A percentile compares a stretch with the other conserved stretches of the same genome.
These are phyloP conservation scores for Taphrina deformans DNA, from an alignment of 1,139 yeast species.

Conservation along the genomic window DNA sequence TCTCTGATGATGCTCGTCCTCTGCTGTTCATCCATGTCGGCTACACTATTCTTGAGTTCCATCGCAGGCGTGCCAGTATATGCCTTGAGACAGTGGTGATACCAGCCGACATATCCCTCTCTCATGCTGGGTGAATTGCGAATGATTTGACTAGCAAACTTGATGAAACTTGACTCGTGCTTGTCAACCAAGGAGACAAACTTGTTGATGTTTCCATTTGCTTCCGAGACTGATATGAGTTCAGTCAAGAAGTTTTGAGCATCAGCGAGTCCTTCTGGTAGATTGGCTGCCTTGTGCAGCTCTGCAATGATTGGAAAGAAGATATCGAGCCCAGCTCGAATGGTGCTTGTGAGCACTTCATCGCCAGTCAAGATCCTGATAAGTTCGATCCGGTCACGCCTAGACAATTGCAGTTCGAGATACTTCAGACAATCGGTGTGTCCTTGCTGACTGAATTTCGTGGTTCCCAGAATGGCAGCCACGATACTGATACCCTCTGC, in stretches of 20 bases:
- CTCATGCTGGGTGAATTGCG: slow-evolving; percentile 28
- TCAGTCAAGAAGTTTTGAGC: slow-evolving; percentile 32
- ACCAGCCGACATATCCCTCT: slow-evolving; percentile 32
- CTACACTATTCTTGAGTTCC: neutral
- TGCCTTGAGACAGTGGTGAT: slow-evolving; percentile 33
- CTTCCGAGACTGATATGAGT: slow-evolving; percentile 18
- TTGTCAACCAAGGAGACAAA: slow-evolving; percentile 21
- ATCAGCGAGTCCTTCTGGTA: slow-evolving; percentile 33
- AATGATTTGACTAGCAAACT: slow-evolving; percentile 26
- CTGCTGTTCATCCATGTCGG: slow-evolving; percentile 10
- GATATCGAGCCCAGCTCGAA: slow-evolving; percentile 26
- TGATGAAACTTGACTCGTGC: slow-evolving; percentile 23
- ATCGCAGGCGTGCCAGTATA: slow-evolving; percentile 25
- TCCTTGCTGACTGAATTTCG: neutral
- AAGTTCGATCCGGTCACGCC: slow-evolving; percentile 34
- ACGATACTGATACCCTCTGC: slow-evolving; percentile 20
- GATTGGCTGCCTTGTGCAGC: slow-evolving; percentile 32
- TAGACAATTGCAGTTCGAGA: slow-evolving; percentile 19
- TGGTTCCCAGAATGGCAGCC: slow-evolving; percentile 14
- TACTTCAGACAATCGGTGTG: slow-evolving; percentile 21
- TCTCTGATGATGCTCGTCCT: neutral
- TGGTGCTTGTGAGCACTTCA: slow-evolving; percentile 26
- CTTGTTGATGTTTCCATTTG: neutral
- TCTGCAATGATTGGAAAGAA: slow-evolving; percentile 34
- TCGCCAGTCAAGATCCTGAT: slow-evolving; percentile 32